Base-by-base conservation (phyloP, 352 stramenopile genomes). In the Phytophthora sp. region DNA sequence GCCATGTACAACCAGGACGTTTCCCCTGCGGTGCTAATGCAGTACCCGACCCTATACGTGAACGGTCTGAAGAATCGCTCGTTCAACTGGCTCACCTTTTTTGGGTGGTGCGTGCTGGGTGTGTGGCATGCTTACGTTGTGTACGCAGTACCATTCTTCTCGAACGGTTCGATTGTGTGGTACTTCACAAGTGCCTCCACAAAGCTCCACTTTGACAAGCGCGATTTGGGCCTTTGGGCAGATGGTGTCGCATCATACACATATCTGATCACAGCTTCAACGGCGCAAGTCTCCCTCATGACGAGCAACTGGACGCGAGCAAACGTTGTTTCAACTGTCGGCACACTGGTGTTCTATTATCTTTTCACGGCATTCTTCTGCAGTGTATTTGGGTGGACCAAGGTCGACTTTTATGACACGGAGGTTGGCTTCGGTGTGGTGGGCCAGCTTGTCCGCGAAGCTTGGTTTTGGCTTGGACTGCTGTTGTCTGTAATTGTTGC, bases 1-100 rank as follows among this genome's bases (percentile, higher is more conserved):
- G 88, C 88, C 28, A 96, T 96, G 86, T 96, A 95, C 74, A 96
- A 96, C 52, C 88, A 96, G 60, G 88, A 96, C 26, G 87, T 95
- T 23, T 94, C 82, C n/a, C 87, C 88, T 30, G 83, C 84, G 0
- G 88, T 94, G 46, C 75, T 96, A 15, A 95, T 95, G 88, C 88
- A 96, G 62, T 96, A 96, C 63, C 88, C 88, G 12, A 94, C 87
- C 13, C 70, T 96, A 63, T 96, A 96, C 39, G 79, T 90, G 51
- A 96, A 96, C 44, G 88, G 88, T 2, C 49, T 96, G 26, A 92
- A 94, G 72, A 95, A 94, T 48, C 80, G 88, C 2, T 95, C 86
- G 51, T 96, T 96, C 62, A 96, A 96, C 68, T 94, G 86, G 87
- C 70, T 94, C 38, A 89, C 83, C 13, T 96, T 96, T 59, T 89